Evolutionary conservation across 805 yeast species (phyloP).

Genomic region (Barnettozyma pratensis): DNA sequence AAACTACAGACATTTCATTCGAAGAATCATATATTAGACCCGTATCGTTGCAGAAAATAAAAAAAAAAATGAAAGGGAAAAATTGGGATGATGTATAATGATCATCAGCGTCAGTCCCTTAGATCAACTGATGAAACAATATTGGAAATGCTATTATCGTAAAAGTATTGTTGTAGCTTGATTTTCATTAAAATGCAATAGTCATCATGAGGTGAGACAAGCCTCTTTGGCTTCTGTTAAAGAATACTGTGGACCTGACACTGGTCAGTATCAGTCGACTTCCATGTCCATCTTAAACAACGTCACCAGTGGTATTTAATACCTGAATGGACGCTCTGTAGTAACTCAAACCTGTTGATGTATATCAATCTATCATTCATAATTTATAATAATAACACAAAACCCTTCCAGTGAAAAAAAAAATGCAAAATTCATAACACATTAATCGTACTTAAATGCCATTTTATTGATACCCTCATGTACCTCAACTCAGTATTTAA

Average conservation of each 20-base stretch:
- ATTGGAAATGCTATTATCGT: background rate
- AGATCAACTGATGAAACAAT: background rate
- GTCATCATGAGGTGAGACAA: too few relatives aligned
- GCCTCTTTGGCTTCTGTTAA: too few relatives aligned
- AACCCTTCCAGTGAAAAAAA: conserved; percentile 8
- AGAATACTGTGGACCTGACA: too few relatives aligned
- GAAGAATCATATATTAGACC: background rate
- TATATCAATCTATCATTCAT: background rate
- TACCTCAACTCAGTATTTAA: conserved; percentile 20
- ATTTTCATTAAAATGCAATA: too few relatives aligned
- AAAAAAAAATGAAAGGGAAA: conserved; percentile 1
- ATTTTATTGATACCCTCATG: conserved; percentile 14
- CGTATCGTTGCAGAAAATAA: background rate
- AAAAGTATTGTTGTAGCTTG: background rate
- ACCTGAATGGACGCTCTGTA: too few relatives aligned
- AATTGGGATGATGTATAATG: background rate
- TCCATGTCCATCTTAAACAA: too few relatives aligned
- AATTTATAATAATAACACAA: background rate
- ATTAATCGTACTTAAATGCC: conserved; percentile 22
- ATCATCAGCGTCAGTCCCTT: too few relatives aligned
- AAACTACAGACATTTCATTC: background rate
- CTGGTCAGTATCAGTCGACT: too few relatives aligned
- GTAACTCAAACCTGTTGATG: too few relatives aligned
- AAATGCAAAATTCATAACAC: conserved; percentile 11
- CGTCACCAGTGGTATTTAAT: too few relatives aligned